phyloP scores from a whole-genome alignment of 2,329 filamentous ascomycete species.

The Ilyonectria robusta region DNA sequence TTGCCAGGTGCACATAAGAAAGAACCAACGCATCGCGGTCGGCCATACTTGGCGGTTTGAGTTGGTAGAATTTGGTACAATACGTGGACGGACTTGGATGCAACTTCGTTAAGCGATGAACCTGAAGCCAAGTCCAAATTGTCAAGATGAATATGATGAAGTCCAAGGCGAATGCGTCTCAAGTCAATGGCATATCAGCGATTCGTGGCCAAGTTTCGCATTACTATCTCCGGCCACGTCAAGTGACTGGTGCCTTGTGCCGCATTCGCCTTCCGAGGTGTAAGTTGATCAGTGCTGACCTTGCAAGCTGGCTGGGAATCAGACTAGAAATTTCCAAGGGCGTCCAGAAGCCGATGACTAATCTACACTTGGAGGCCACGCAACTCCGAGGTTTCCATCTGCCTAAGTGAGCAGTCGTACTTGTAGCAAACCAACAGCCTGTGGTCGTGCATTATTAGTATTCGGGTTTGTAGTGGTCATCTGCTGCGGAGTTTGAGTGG shows the following conservation, averaged over 20 bases:
- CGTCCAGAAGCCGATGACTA: slow-evolving; percentile 39
- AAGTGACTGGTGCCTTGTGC: slow-evolving; percentile 43
- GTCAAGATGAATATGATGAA: slow-evolving; percentile 1
- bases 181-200: slow-evolving; percentile 3
- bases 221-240: slow-evolving; percentile 38
- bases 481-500: too few relatives aligned
- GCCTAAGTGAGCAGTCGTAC: background rate
- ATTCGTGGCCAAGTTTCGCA: background rate
- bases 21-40: slow-evolving; percentile 60
- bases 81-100: slow-evolving; percentile 6
- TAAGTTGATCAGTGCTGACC: slow-evolving; percentile 27
- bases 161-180: slow-evolving; percentile 4
- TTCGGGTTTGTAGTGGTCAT: too few relatives aligned
- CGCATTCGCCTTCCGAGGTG: slow-evolving; percentile 27
- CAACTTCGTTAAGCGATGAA: slow-evolving; percentile 18
- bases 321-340: slow-evolving; percentile 45
- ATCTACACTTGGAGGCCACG: slow-evolving; percentile 19
- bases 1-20: slow-evolving; percentile 64
- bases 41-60: slow-evolving; percentile 34
- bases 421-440: too few relatives aligned
- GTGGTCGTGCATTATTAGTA: too few relatives aligned
- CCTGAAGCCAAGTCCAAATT: background rate
- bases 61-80: slow-evolving; percentile 19
- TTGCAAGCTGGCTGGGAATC: slow-evolving; percentile 27
- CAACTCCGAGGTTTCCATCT: background rate